Base-by-base conservation (phyloP, 768 basidiomycete species). In the Calocera cornea region DNA sequence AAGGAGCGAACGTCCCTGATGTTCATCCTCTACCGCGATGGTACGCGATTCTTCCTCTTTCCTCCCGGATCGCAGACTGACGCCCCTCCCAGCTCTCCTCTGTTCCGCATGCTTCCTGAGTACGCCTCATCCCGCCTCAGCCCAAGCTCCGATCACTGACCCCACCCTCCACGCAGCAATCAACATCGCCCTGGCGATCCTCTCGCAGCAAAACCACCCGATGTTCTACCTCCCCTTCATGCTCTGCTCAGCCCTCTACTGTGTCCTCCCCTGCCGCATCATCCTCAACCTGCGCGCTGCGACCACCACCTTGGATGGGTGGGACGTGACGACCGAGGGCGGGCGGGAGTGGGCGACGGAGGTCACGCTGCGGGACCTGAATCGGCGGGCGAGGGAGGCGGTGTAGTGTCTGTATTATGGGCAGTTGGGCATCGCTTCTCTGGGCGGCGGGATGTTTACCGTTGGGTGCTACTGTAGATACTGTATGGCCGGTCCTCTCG, bases 191-290 rank as follows among this genome's bases (percentile, higher is more conserved):
- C 36, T 38, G 7, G 36, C 36, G 7, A 14, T 38, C 36, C 5
- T 38, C 36, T 38, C 36, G 7, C 14, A 38, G 7, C 36, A 38
- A 38, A 38, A 38, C 36, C 14, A 5, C 36, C 36, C 36, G 36
- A 38, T 38, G 36, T 47, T 47, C 44, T 47, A 38, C 64, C 31
- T 22, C 16, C 29, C 22, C 14, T 38, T 24, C 34, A 34, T 34
- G n/a, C 64, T 64, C 34, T 22, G 38, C n/a, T 22, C n/a, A 29
- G 64, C 38, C 2, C 34, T 40, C 2, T 64, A 64, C 36, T 22
- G 19, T 17, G 19, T 64, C 2, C 31, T 64, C 34, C 38, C 64
- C 2, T 64, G 64, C 64, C 64, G 64, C 64, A 64, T 64, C 64
- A 64, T 64, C 31, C 64, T 64, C 10, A 34, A 64, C 24, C 34